Evolutionary conservation across 192 early-diverging fungal genomes (phyloP), one percentile per base, ranked within the genome.

Genomic region (Phlyctochytrium bullatum): DNA sequence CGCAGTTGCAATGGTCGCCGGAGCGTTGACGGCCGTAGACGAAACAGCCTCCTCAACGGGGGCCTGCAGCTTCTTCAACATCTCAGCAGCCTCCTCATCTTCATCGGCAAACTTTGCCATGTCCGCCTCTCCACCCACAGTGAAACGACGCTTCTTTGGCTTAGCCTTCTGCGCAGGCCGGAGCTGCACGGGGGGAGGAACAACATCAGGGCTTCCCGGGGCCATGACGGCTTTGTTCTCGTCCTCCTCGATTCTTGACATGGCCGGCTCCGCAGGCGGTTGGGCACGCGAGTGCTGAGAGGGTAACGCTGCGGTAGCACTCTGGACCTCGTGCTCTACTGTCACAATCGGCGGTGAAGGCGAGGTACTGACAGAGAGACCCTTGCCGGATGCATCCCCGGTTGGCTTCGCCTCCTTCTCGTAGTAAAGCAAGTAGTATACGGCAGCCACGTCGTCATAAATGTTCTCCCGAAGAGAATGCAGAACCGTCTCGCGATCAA

Each of bases 361-460:
- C 1, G 34, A 20, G 1, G 59, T 27, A 35, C 64, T 29, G 20
- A 47, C 40, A 47, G 40, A 14, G 40, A 47, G 40, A n/a, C n/a
- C n/a, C n/a, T n/a, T n/a, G n/a, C n/a, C n/a, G 40, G 40, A 6
- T 14, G 40, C 6, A 20, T 20, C 20, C 20, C 40, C 40, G 40
- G 10, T 20, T 6, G 40, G 54, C 20, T 69, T 47, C 0, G 69
- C 70, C 34, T 81, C 73, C 76, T 83, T 85, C 65, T 86, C 84
- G 73, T 83, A 80, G 61, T 87, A 87, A 27, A 85, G 64, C 20
- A 87, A 72, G 69, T 81, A 87, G 73, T 87, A 87, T 53, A 87
- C 76, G 30, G 81, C 79, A 0, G 83, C 69, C 12, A 78, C 71
- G 36, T 87, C 85, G 64, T 87, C 80, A 63, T 87, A 87, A 34